Evolutionary conservation across 2,329 filamentous ascomycete genomes (phyloP).

Genomic region (Monosporascus sp.): DNA sequence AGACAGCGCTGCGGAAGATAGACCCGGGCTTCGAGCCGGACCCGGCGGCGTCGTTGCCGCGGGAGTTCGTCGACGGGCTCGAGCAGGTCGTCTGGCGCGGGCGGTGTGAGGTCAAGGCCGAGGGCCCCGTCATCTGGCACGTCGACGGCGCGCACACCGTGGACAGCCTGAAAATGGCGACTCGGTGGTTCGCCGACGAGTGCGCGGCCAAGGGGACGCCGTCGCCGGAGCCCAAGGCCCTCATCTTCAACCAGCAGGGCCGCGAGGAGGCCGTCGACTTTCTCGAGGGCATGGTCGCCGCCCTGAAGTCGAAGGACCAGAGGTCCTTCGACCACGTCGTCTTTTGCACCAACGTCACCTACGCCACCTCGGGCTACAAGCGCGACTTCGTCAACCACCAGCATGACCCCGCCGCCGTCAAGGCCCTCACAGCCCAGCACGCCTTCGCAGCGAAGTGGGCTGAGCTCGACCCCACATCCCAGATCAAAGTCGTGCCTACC

Average conservation of each 20-base stretch:
- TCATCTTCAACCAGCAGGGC: slow-evolving; percentile 88
- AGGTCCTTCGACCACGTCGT: slow-evolving; percentile 64
- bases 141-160: slow-evolving; percentile 91
- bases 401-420: slow-evolving; percentile 45
- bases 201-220: slow-evolving; percentile 13
- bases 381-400: slow-evolving; percentile 53
- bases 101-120: slow-evolving; percentile 61
- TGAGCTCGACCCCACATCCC: slow-evolving; percentile 39
- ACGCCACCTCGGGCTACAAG: slow-evolving; percentile 46
- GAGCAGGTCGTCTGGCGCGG: slow-evolving; percentile 74
- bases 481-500: slow-evolving; percentile 43
- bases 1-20: slow-evolving; percentile 42
- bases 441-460: slow-evolving; percentile 48
- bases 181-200: slow-evolving; percentile 70
- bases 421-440: slow-evolving; percentile 47
- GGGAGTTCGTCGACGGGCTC: slow-evolving; percentile 66
- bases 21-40: slow-evolving; percentile 26
- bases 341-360: slow-evolving; percentile 75
- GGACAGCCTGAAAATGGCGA: slow-evolving; percentile 79
- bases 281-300: slow-evolving; percentile 40
- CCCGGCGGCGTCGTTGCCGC: slow-evolving; percentile 40
- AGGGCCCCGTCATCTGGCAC: slow-evolving; percentile 66
- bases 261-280: slow-evolving; percentile 50
- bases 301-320: slow-evolving; percentile 26
- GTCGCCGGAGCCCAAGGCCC: slow-evolving; percentile 31